These are phyloP conservation scores for Phytophthora fragariae DNA, from an alignment of 352 stramenopile species.

Conservation along the genomic window DNA sequence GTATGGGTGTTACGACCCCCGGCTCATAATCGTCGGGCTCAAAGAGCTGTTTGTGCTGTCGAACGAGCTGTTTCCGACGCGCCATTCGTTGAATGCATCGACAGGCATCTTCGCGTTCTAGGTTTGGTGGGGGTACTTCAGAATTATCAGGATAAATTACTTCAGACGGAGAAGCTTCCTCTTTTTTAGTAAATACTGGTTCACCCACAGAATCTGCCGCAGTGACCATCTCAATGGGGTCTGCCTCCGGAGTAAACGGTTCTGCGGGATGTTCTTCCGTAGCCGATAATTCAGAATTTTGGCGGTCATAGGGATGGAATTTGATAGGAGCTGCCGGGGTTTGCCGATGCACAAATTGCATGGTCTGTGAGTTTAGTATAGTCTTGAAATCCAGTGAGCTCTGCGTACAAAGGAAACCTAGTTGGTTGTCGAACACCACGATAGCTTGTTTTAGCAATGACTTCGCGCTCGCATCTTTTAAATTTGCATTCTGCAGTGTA, in stretches of 20 bases:
- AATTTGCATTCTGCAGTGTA: conserved; percentile 42
- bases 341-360: conserved; percentile 42
- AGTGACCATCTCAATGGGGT: background rate
- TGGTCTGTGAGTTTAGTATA: conserved; percentile 43
- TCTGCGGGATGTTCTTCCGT: background rate
- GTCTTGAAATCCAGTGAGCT: conserved; percentile 68
- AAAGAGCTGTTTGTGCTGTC: conserved; percentile 23
- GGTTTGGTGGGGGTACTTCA: background rate
- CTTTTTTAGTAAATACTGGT: background rate
- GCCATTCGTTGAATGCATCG: conserved; percentile 41
- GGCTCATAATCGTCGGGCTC: conserved; percentile 29
- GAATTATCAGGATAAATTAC: background rate
- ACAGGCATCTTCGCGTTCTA: conserved; percentile 26
- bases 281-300: background rate
- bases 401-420: conserved; percentile 54
- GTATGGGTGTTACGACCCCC: conserved; percentile 21
- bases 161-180: background rate
- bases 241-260: background rate
- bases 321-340: conserved; percentile 1
- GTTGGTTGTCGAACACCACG: conserved; percentile 68
- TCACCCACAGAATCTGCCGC: background rate
- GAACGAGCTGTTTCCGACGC: conserved; percentile 19
- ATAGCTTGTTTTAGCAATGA: conserved; percentile 63
- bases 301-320: background rate
- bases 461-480: conserved; percentile 41